Conservation (phyloP, 345 rosid species). For the Physaria fendleri region DNA sequence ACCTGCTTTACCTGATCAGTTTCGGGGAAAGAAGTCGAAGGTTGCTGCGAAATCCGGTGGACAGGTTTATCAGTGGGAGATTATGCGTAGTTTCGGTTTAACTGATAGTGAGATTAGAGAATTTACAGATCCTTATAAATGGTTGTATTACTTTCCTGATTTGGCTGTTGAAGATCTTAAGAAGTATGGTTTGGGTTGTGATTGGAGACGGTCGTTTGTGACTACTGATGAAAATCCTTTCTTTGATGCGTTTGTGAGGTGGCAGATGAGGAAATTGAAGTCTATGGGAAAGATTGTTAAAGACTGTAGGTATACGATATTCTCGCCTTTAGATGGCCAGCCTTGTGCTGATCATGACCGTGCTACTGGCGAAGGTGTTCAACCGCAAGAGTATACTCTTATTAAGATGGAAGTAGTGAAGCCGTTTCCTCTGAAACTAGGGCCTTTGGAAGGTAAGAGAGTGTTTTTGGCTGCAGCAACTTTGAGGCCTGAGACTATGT, state of each 20-base stretch:
- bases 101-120: slow-evolving; percentile 56
- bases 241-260: slow-evolving; percentile 69
- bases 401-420: slow-evolving; percentile 78
- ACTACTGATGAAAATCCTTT: slow-evolving; percentile 79
- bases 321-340: slow-evolving; percentile 89
- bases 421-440: slow-evolving; percentile 69
- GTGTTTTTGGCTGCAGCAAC: slow-evolving; percentile 88
- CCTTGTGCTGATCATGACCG: slow-evolving; percentile 97
- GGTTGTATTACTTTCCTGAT: slow-evolving; percentile 79
- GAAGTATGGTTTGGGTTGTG: slow-evolving; percentile 87
- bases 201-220: slow-evolving; percentile 88
- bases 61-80: slow-evolving; percentile 83
- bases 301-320: slow-evolving; percentile 72
- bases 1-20: slow-evolving; percentile 43
- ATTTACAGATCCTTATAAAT: slow-evolving; percentile 71
- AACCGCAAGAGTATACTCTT: slow-evolving; percentile 86
- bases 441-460: slow-evolving; percentile 58
- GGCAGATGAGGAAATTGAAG: slow-evolving; percentile 91
- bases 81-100: slow-evolving; percentile 93
- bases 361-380: slow-evolving; percentile 93
- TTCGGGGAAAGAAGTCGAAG: slow-evolving; percentile 82
- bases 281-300: slow-evolving; percentile 84
- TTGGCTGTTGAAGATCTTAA: slow-evolving; percentile 66
- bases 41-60: slow-evolving; percentile 82
- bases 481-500: slow-evolving; percentile 96